Conservation (phyloP, 2,329 filamentous ascomycete species). For the Hirsutella minnesotensis region DNA sequence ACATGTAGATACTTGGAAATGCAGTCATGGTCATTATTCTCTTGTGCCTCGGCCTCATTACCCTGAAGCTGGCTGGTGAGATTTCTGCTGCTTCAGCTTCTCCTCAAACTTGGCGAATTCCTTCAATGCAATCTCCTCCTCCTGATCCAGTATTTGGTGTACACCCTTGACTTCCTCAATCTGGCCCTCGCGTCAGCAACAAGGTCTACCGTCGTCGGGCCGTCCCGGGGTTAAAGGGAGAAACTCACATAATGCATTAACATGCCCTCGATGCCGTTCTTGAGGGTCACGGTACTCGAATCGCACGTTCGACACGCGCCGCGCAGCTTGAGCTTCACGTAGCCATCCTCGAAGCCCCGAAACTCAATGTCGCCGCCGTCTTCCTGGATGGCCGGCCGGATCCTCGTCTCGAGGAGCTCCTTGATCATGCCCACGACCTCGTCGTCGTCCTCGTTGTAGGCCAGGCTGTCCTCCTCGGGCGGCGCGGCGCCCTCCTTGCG, state of each 20-base stretch:
- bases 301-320: slow-evolving; percentile 94
- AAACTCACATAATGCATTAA: slow-evolving; percentile 81
- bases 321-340: slow-evolving; percentile 75
- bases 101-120: slow-evolving; percentile 96
- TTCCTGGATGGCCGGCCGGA: slow-evolving; percentile 91
- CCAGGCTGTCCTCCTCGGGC: slow-evolving; percentile 53
- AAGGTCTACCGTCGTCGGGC: not conserved
- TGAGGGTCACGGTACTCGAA: slow-evolving; percentile 89
- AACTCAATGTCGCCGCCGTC: slow-evolving; percentile 97
- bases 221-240: not conserved
- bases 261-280: slow-evolving; percentile 98
- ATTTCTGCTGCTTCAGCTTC: slow-evolving; percentile 49
- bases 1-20: too few species aligned
- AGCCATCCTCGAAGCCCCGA: slow-evolving; percentile 70
- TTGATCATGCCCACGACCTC: slow-evolving; percentile 99
- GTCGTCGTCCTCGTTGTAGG: slow-evolving; percentile 80
- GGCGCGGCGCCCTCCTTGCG: slow-evolving; percentile 39
- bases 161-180: slow-evolving; percentile 95
- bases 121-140: slow-evolving; percentile 75
- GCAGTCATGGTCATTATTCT: too few species aligned
- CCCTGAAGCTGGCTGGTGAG: slow-evolving; percentile 12
- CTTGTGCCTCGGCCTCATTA: not conserved
- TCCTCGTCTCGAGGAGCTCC: slow-evolving; percentile 88
- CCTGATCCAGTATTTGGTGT: slow-evolving; percentile 78
- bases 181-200: slow-evolving; percentile 26